A percentile compares a stretch with the other conserved stretches of the same genome.
These are phyloP conservation scores for Boletus coccyginus DNA, from an alignment of 768 basidiomycete genomes.

Conservation along the genomic window DNA sequence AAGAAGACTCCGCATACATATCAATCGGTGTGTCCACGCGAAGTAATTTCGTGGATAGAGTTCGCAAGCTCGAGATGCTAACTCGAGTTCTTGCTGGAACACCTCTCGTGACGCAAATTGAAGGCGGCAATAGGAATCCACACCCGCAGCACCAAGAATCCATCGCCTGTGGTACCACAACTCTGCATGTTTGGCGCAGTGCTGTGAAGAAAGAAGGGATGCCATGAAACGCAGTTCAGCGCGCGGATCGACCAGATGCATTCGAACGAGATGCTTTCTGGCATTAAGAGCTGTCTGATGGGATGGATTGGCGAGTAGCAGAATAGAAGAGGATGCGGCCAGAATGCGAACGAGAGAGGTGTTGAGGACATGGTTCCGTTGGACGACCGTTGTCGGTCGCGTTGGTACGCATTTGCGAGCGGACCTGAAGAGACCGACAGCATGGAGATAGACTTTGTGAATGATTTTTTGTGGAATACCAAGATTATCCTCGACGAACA, in stretches of 20 bases:
- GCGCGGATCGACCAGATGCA: slow-evolving; percentile 34
- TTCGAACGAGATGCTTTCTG: slow-evolving; percentile 51
- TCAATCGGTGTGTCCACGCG: slow-evolving; percentile 65
- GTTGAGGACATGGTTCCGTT: slow-evolving; percentile 1
- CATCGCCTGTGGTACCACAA: slow-evolving; percentile 73
- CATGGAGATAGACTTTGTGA: slow-evolving; percentile 48
- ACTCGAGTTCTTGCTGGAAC: slow-evolving; percentile 46
- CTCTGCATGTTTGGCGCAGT: slow-evolving; percentile 62
- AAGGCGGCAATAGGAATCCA: not conserved
- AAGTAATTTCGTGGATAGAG: slow-evolving; percentile 72
- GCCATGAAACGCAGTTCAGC: slow-evolving; percentile 48
- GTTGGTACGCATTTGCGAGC: slow-evolving; percentile 14
- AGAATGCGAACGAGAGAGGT: slow-evolving; percentile 16
- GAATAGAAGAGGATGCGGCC: slow-evolving; percentile 40
- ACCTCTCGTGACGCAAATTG: slow-evolving; percentile 30
- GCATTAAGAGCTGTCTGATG: slow-evolving; percentile 66
- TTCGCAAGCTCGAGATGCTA: slow-evolving; percentile 51
- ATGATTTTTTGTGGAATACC: slow-evolving; percentile 63
- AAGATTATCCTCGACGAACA: slow-evolving; percentile 56
- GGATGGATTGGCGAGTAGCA: slow-evolving; percentile 66
- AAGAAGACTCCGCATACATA: slow-evolving; percentile 39
- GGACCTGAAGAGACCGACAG: slow-evolving; percentile 36
- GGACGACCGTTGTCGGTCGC: not conserved
- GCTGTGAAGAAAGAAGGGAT: slow-evolving; percentile 48
- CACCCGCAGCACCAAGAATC: slow-evolving; percentile 38